These are phyloP conservation scores for Crassisporium funariophilum DNA, from an alignment of 768 basidiomycete species.

Conservation along the genomic window DNA sequence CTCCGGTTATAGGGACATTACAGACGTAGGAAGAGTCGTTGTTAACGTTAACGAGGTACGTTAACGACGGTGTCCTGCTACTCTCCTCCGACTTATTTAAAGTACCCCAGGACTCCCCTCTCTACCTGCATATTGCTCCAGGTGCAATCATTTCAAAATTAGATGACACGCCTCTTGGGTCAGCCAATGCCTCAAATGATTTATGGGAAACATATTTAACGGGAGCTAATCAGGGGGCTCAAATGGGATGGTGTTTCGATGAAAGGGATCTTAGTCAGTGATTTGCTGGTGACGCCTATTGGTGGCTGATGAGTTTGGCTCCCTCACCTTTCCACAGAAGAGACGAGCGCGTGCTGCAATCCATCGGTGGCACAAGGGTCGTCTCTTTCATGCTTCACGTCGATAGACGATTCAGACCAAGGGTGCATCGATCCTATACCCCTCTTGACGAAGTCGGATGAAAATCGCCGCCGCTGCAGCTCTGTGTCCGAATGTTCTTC, in stretches of 20 bases:
- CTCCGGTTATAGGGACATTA: conserved; percentile 57
- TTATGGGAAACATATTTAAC: conserved; percentile 52
- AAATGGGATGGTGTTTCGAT: conserved; percentile 66
- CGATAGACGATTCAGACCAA: conserved; percentile 27
- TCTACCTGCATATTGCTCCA: conserved; percentile 53
- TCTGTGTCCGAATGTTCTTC: conserved; percentile 35
- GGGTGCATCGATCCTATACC: conserved; percentile 62
- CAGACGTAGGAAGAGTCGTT: conserved; percentile 55
- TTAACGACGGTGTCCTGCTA: conserved; percentile 13
- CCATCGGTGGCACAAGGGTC: conserved; percentile 20
- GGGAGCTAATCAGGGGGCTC: conserved; percentile 12
- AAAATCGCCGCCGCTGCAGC: conserved; percentile 42
- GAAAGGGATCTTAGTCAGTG: conserved; percentile 20
- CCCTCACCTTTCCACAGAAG: conserved; percentile 11
- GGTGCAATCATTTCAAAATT: conserved; percentile 65
- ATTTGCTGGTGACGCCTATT: neutral
- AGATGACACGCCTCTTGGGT: conserved; percentile 58
- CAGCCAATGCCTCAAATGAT: conserved; percentile 27
- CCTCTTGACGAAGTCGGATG: conserved; percentile 46
- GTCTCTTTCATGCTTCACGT: conserved; percentile 48
- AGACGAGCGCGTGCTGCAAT: conserved; percentile 27
- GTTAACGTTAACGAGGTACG: conserved; percentile 55
- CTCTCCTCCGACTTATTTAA: neutral
- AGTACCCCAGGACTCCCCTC: conserved; percentile 55
- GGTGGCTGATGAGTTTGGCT: neutral